Evolutionary conservation across 345 rosid genomes (phyloP).

Genomic region (Limnanthes douglasii): DNA sequence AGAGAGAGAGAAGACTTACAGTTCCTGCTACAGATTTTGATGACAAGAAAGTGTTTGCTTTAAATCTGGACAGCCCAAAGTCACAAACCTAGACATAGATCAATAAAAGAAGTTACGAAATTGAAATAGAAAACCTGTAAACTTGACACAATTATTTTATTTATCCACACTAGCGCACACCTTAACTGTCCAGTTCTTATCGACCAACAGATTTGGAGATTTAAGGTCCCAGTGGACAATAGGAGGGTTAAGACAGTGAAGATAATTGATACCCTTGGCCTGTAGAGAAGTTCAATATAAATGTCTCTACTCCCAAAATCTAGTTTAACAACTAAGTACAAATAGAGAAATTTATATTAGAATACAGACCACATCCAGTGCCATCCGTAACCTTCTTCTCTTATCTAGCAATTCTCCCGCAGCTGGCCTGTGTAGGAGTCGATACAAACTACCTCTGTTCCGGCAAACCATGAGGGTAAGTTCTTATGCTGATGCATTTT

Average conservation of each 20-base stretch:
- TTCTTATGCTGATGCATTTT: neutral
- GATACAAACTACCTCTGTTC: conserved; percentile 87
- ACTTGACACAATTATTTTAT: neutral
- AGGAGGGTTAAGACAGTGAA: conserved; percentile 83
- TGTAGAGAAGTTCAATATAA: no score
- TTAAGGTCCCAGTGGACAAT: conserved; percentile 97
- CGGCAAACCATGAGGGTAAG: conserved; percentile 6
- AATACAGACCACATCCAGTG: conserved; percentile 73
- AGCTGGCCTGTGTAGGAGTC: conserved; percentile 79
- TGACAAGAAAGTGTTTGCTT: conserved; percentile 74
- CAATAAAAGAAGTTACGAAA: no score
- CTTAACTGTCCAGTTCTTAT: conserved; percentile 95
- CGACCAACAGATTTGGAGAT: conserved; percentile 89
- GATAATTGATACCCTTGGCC: conserved; percentile 97
- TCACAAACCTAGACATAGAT: conserved; percentile 83
- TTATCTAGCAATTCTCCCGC: conserved; percentile 76
- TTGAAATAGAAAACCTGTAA: neutral
- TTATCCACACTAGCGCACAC: conserved; percentile 12
- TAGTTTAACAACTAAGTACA: conserved; percentile 2
- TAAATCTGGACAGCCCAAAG: conserved; percentile 93
- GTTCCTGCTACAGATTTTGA: conserved; percentile 98
- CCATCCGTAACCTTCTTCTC: conserved; percentile 84
- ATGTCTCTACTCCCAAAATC: no score
- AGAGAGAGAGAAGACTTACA: conserved; percentile 28
- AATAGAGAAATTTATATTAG: neutral